A percentile compares a stretch with the other conserved stretches of the same genome.
Conservation (phyloP, 441 rosid genomes). For the Isatis lusitanica region DNA sequence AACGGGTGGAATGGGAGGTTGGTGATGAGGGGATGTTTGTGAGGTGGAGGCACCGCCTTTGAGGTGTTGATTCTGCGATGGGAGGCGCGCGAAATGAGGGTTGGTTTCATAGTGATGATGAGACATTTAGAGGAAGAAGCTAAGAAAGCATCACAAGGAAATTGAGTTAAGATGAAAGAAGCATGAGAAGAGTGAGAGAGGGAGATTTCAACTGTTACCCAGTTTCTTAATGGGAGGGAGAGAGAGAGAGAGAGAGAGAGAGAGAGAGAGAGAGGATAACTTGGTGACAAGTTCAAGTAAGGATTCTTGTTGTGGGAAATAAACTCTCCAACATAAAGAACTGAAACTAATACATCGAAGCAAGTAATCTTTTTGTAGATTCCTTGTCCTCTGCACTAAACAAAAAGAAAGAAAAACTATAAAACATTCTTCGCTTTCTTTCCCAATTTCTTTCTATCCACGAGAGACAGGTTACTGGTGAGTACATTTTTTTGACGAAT, state of each 20-base stretch:
- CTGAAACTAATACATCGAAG: conserved; percentile 45
- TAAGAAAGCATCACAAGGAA: conserved; percentile 14
- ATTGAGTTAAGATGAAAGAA: conserved; percentile 21
- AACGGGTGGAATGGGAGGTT: conserved; percentile 11
- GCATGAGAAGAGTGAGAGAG: conserved; percentile 17
- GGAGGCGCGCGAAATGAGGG: conserved; percentile 50
- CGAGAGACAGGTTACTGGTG: background rate
- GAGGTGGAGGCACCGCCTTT: conserved; percentile 32
- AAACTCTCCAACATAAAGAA: conserved; percentile 24
- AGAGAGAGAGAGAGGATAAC: conserved; percentile 43
- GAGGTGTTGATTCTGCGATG: conserved; percentile 22
- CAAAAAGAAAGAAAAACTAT: background rate
- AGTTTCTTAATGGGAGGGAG: background rate
- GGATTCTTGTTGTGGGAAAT: conserved; percentile 47
- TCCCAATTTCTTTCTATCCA: background rate
- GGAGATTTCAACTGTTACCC: conserved; percentile 24
- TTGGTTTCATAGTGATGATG: conserved; percentile 54
- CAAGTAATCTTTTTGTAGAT: conserved; percentile 57
- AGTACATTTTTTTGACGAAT: background rate
- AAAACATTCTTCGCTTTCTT: conserved; percentile 13
- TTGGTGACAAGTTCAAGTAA: conserved; percentile 55
- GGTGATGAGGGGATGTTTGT: conserved; percentile 23
- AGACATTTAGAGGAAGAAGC: conserved; percentile 41
- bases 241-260: conserved; percentile 34
- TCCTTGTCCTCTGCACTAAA: conserved; percentile 30